phyloP scores from a whole-genome alignment of 2,329 filamentous ascomycete genomes.

The Gnomoniopsis smithogilvyi region DNA sequence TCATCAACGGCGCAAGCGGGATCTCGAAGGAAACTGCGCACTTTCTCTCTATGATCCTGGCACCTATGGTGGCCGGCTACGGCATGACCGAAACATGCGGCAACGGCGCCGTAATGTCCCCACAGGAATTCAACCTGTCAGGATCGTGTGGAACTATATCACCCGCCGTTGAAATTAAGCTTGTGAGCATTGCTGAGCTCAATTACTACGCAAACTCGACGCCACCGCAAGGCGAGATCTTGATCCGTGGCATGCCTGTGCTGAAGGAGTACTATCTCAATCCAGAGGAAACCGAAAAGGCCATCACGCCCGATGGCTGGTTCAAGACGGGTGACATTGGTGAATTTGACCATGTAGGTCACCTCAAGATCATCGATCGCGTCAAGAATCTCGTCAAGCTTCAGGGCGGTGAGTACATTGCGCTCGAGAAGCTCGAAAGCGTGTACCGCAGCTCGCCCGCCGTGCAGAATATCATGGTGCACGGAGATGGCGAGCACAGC shows the following conservation, averaged over 20 bases:
- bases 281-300: constrained; percentile 76
- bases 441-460: constrained; percentile 78
- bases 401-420: constrained; percentile 92
- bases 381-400: constrained; percentile 99
- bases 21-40: constrained; percentile 83
- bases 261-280: constrained; percentile 80
- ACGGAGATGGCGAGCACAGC: constrained; percentile 70
- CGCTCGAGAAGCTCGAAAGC: constrained; percentile 91
- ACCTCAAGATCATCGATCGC: constrained; percentile 85
- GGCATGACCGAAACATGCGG: constrained; percentile 91
- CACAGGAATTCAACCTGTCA: constrained; percentile 75
- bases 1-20: constrained; percentile 91
- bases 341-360: constrained; percentile 76
- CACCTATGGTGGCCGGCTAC: constrained; percentile 92
- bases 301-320: constrained; percentile 83
- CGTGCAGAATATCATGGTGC: constrained; percentile 83
- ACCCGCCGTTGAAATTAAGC: constrained; percentile 78
- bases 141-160: constrained; percentile 73
- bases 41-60: constrained; percentile 89
- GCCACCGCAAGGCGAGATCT: constrained; percentile 86
- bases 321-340: constrained; percentile 97
- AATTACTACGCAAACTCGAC: constrained; percentile 73
- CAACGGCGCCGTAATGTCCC: constrained; percentile 78
- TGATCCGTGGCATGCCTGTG: constrained; percentile 76
- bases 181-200: constrained; percentile 87